These are phyloP conservation scores for Davidsoniella virescens DNA, from an alignment of 2,329 filamentous ascomycete species.

Conservation along the genomic window DNA sequence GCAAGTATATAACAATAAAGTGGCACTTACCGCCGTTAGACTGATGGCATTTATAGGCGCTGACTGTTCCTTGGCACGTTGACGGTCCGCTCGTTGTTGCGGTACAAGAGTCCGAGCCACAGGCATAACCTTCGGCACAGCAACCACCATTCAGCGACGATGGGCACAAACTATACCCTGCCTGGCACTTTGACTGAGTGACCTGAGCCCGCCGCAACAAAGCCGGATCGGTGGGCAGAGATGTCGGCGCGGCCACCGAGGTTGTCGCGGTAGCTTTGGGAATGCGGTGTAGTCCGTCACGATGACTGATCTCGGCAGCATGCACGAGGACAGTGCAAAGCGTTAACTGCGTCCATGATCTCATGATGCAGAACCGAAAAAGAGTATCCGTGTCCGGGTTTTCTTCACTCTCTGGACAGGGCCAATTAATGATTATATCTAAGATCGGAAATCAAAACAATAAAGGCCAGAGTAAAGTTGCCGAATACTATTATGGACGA, in stretches of 20 bases:
- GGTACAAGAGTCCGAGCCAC: conserved; percentile 22
- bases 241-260: not conserved
- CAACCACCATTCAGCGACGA: conserved; percentile 28
- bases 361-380: too few species aligned
- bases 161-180: conserved; percentile 22
- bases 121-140: conserved; percentile 32
- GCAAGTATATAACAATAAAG: not conserved
- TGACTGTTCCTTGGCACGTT: not conserved
- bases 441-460: too few species aligned
- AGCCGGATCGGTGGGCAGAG: not conserved
- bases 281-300: conserved; percentile 1
- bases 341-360: too few species aligned
- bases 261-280: not conserved
- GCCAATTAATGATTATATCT: too few species aligned
- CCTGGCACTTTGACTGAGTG: conserved; percentile 14
- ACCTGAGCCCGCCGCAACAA: not conserved
- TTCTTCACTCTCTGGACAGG: too few species aligned
- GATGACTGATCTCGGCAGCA: conserved; percentile 2
- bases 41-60: conserved; percentile 3
- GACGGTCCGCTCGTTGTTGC: conserved; percentile 14
- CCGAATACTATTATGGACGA: too few species aligned
- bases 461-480: too few species aligned
- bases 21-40: conserved; percentile 1
- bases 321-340: not conserved
- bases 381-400: too few species aligned